These are phyloP conservation scores for Ogataea nitratoaversa DNA, from an alignment of 805 yeast species.

Conservation along the genomic window DNA sequence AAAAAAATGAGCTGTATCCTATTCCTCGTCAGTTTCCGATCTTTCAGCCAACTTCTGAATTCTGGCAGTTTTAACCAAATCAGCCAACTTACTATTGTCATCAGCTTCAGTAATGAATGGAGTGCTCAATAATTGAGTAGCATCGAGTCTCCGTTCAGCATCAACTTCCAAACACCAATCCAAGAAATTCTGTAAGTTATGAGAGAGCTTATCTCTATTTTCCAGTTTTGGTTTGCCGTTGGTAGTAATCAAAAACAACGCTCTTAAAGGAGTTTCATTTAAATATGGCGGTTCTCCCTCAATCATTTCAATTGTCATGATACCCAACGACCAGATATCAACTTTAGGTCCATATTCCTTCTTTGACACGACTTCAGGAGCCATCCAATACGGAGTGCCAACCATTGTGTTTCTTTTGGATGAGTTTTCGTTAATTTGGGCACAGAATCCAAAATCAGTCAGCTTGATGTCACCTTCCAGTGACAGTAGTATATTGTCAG, in stretches of 20 bases:
- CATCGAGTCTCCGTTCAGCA: constrained; percentile 74
- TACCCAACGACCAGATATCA: constrained; percentile 80
- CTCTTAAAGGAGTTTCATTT: constrained; percentile 75
- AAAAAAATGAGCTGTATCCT: background rate
- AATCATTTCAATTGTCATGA: constrained; percentile 84
- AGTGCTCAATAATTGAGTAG: constrained; percentile 65
- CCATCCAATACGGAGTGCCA: constrained; percentile 90
- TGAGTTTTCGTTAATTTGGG: constrained; percentile 69
- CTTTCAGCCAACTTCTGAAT: constrained; percentile 48
- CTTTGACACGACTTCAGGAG: constrained; percentile 79
- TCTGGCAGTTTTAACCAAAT: constrained; percentile 69
- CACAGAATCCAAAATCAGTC: constrained; percentile 80
- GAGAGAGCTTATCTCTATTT: constrained; percentile 68
- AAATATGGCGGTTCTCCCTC: constrained; percentile 83
- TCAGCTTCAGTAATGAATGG: constrained; percentile 62
- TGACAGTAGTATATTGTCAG: constrained; percentile 84
- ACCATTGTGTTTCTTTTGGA: constrained; percentile 81
- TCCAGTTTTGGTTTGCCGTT: constrained; percentile 78
- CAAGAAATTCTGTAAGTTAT: constrained; percentile 63
- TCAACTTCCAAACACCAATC: constrained; percentile 78
- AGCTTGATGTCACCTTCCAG: constrained; percentile 85
- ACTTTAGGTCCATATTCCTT: constrained; percentile 80
- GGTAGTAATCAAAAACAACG: constrained; percentile 70
- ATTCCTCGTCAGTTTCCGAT: constrained; percentile 20
- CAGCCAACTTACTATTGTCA: constrained; percentile 58